These are phyloP conservation scores for Tricholoma bakamatsutake DNA, from an alignment of 768 basidiomycete species.

Conservation along the genomic window DNA sequence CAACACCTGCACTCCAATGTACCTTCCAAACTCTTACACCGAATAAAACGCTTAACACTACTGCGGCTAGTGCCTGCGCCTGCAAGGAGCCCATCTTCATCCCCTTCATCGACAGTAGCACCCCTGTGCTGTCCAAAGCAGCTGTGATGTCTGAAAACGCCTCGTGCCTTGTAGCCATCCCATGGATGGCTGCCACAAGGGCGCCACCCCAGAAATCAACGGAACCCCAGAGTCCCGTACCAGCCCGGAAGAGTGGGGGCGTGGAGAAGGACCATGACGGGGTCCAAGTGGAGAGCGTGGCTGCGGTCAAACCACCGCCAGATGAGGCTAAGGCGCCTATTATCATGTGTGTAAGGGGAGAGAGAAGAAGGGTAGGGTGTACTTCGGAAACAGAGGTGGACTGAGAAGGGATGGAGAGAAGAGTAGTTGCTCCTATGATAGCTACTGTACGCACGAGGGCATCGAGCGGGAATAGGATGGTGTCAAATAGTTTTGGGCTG, in stretches of 20 bases:
- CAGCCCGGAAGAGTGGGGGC: conserved; percentile 38
- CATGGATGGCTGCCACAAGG: conserved; percentile 26
- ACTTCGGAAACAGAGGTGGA: conserved; percentile 16
- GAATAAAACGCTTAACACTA: conserved; percentile 28
- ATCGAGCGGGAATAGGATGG: conserved; percentile 44
- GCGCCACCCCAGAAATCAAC: conserved; percentile 51
- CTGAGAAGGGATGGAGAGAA: conserved; percentile 29
- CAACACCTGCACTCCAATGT: conserved; percentile 17
- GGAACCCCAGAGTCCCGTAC: conserved; percentile 32
- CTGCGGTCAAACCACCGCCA: conserved; percentile 39
- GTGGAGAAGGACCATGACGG: conserved; percentile 40
- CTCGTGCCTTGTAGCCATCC: conserved; percentile 1
- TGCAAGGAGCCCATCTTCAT: conserved; percentile 11
- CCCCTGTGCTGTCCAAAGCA: conserved; percentile 6
- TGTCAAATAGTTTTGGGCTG: conserved; percentile 27
- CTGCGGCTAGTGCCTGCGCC: conserved; percentile 28
- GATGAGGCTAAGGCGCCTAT: conserved; percentile 42
- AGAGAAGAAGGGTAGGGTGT: conserved; percentile 29
- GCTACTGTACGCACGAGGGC: conserved; percentile 40
- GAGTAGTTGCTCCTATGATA: conserved; percentile 30
- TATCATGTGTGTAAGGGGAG: conserved; percentile 40
- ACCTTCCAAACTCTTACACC: conserved; percentile 26
- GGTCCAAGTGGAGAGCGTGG: conserved; percentile 38
- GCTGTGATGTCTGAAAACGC: conserved; percentile 10
- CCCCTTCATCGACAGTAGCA: neutral